Base-by-base conservation (phyloP, 1,139 yeast genomes). In the Debaryomyces robertsiae region DNA sequence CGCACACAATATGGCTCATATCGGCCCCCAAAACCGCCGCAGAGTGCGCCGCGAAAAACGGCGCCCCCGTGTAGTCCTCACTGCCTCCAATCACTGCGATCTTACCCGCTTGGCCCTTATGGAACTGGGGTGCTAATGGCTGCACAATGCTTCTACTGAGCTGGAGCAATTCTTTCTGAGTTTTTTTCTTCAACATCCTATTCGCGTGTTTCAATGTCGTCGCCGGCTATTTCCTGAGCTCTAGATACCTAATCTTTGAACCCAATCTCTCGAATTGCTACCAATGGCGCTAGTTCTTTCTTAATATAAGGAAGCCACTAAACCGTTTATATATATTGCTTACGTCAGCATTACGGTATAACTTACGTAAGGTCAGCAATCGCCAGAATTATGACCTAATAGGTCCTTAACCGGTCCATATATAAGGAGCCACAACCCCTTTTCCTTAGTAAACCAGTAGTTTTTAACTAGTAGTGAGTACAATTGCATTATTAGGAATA, bases 51-150 rank as follows among this genome's bases (percentile, higher is more conserved):
- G 95, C 77, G 60, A 93, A 93, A 65, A 73, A 93, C 2, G 98
- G 98, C 0, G 98, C 98, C 0, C 98, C 98, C 0, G 98, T 91
- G 59, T 87, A 89, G 56, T 91, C 97, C 58, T 87, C 94, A 59
- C 94, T 84, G 1, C 98, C 98, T 10, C 98, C 98, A 44, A 93
- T 77, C 0, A 93, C 89, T 6, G 84, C 90, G 3, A 93, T 72
- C 46, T 89, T 74, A 3, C 98, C 98, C 2, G 91, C 87, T 64
- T 93, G 98, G 30, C 98, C 98, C 60, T 93, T 93, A 64, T 93
- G 86, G 59, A 86, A 84, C 6, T 63, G 53, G 4, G 88, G 79
- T 6, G 77, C 67, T 30, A 93, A 67, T 6, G 97, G 97, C 36
- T 96, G 98, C 11, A 93, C 71, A 36, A 86, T 58, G 30, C 67